A percentile compares a stretch with the other conserved stretches of the same genome.
phyloP scores from a whole-genome alignment of 495 filamentous ascomycete species.

The Penicillium atrosanguineum region DNA sequence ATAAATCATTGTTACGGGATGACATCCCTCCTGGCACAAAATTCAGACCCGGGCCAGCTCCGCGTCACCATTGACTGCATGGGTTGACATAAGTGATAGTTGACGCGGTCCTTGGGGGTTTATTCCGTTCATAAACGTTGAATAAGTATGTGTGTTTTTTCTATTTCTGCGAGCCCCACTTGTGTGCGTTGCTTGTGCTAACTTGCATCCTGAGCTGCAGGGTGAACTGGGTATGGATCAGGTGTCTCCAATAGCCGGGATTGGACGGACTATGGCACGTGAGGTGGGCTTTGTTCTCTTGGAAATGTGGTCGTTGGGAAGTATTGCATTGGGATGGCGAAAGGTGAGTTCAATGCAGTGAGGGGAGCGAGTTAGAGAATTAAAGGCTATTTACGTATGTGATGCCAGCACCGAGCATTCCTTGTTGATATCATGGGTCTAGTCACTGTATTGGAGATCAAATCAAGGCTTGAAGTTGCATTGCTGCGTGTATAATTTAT shows the following conservation, averaged over 20 bases:
- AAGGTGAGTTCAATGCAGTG: not conserved
- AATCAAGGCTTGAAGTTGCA: not conserved
- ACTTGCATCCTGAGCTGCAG: slow-evolving; percentile 7
- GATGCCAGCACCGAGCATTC: not conserved
- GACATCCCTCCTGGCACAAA: slow-evolving; percentile 4
- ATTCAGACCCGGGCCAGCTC: not conserved
- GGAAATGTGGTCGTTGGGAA: not conserved
- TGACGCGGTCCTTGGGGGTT: no score
- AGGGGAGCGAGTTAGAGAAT: not conserved
- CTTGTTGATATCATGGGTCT: not conserved
- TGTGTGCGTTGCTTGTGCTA: not conserved
- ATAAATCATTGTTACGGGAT: slow-evolving; percentile 1
- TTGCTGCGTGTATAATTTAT: not conserved
- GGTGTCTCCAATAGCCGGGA: not conserved
- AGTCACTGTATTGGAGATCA: not conserved
- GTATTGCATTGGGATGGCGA: not conserved
- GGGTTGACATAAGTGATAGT: no score
- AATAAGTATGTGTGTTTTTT: no score
- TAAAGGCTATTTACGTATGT: not conserved
- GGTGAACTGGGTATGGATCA: not conserved
- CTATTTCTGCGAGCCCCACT: no score
- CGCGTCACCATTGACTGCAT: not conserved
- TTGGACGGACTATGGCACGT: slow-evolving; percentile 1
- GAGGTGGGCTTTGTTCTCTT: slow-evolving; percentile 2
- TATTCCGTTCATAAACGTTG: no score